Evolutionary conservation across 441 rosid species (phyloP).

Genomic region (Populus hybrid): DNA sequence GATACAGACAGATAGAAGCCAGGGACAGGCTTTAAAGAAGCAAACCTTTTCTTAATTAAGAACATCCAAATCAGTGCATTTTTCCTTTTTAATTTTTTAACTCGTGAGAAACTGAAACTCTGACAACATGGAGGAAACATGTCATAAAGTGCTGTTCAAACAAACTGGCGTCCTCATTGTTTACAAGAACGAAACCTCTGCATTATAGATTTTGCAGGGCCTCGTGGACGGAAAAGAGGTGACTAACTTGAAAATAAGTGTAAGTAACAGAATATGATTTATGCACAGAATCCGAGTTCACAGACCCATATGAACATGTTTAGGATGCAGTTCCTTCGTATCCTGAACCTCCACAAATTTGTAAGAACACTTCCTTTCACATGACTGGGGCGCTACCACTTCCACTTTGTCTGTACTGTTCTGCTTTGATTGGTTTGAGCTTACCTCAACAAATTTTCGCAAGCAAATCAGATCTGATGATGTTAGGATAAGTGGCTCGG

Average conservation of each 20-base stretch:
- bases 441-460: slow-evolving; percentile 8
- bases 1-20: too few relatives aligned
- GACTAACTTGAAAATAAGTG: not conserved
- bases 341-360: slow-evolving; percentile 14
- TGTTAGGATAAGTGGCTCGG: slow-evolving; percentile 29
- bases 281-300: not conserved
- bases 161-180: not conserved
- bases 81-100: too few relatives aligned
- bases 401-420: not conserved
- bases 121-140: too few relatives aligned
- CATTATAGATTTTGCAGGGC: not conserved
- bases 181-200: not conserved
- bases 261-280: not conserved
- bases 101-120: too few relatives aligned
- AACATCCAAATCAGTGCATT: too few relatives aligned
- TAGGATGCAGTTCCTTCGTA: slow-evolving; percentile 12
- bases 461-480: slow-evolving; percentile 19
- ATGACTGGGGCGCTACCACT: not conserved
- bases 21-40: too few relatives aligned
- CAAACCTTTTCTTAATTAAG: too few relatives aligned
- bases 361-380: not conserved
- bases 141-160: too few relatives aligned
- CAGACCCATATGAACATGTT: slow-evolving; percentile 29
- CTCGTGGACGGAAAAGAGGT: not conserved
- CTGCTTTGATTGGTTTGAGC: slow-evolving; percentile 6